Conservation (phyloP, 495 filamentous ascomycete genomes). For the Trichoderma erinaceum region DNA sequence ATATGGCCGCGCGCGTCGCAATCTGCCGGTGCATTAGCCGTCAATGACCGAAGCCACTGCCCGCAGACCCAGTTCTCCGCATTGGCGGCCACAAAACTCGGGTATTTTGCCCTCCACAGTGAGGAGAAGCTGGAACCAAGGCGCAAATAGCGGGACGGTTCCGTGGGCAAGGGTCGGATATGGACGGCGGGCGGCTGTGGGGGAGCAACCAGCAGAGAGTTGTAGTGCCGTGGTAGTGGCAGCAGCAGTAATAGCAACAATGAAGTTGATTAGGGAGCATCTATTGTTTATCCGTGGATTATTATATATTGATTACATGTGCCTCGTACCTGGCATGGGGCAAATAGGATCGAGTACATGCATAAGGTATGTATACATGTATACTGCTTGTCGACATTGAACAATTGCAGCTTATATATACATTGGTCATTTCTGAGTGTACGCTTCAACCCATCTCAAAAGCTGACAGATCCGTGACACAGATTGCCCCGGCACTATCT, state of each 20-base stretch:
- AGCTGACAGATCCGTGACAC: background rate
- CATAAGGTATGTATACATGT: too few relatives aligned
- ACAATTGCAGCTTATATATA: background rate
- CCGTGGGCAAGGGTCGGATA: slow-evolving; percentile 5
- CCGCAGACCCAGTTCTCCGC: slow-evolving; percentile 20
- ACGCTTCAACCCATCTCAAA: background rate
- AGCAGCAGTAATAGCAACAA: too few relatives aligned
- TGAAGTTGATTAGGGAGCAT: too few relatives aligned
- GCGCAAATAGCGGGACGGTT: background rate
- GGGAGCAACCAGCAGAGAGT: background rate
- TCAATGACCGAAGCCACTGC: slow-evolving; percentile 27
- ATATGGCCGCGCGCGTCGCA: background rate
- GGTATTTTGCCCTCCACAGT: background rate
- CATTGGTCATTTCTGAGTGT: background rate
- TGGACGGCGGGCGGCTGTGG: slow-evolving; percentile 6
- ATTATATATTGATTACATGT: background rate
- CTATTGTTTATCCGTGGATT: background rate
- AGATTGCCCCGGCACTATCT: background rate
- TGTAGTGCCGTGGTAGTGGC: background rate
- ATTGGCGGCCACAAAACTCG: background rate
- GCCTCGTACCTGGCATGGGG: too few relatives aligned
- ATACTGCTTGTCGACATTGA: too few relatives aligned
- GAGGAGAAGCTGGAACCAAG: slow-evolving; percentile 2
- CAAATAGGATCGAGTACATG: too few relatives aligned
- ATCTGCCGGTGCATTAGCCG: slow-evolving; percentile 16